A percentile compares a stretch with the other conserved stretches of the same genome.
phyloP scores from a whole-genome alignment of 805 yeast genomes.

The Yamadazyma takamatsuzukensis region DNA sequence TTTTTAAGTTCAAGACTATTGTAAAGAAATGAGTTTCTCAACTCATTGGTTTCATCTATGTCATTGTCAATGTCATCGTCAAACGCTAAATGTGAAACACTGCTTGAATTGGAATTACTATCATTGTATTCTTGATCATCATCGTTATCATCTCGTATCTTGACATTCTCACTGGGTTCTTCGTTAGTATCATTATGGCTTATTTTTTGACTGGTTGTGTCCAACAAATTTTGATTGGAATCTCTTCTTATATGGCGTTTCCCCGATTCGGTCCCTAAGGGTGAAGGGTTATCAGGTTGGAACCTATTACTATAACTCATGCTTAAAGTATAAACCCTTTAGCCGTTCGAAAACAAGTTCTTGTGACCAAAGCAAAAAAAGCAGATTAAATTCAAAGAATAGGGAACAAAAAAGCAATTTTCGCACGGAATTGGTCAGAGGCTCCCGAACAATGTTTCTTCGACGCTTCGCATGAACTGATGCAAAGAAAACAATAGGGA shows the following conservation, averaged over 20 bases:
- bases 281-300: conserved; percentile 24
- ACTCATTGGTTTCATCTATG: conserved; percentile 10
- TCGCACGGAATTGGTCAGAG: too few relatives aligned
- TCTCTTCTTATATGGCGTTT: not conserved
- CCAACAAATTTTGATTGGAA: too few relatives aligned
- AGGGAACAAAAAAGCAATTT: too few relatives aligned
- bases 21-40: conserved; percentile 16
- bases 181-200: conserved; percentile 1
- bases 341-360: too few relatives aligned
- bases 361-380: too few relatives aligned
- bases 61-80: conserved; percentile 4
- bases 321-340: too few relatives aligned
- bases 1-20: conserved; percentile 19
- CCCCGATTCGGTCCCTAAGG: conserved; percentile 12
- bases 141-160: not conserved
- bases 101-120: not conserved
- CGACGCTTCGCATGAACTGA: too few relatives aligned
- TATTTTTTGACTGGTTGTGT: not conserved
- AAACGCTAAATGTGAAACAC: not conserved
- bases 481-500: too few relatives aligned
- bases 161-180: not conserved
- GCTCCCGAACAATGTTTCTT: too few relatives aligned
- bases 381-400: too few relatives aligned
- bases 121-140: conserved; percentile 7
- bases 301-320: conserved; percentile 14